Evolutionary conservation across 2,329 filamentous ascomycete genomes (phyloP).

Genomic region (Chalaropsis ovoidea): DNA sequence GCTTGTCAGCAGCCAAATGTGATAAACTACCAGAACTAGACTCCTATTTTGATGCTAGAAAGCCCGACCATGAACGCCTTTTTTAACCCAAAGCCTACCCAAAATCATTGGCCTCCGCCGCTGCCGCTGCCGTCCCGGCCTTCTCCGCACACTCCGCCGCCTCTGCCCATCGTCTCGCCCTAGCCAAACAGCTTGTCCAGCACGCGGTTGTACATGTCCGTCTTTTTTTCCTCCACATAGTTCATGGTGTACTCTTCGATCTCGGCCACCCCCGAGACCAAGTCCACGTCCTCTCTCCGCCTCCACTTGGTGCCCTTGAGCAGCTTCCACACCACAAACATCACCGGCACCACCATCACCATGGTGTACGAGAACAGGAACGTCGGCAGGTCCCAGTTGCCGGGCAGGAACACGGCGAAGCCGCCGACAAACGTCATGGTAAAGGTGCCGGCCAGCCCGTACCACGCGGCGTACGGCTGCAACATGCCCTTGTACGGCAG

Average conservation of each 20-base stretch:
- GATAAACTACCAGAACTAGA: too few species aligned
- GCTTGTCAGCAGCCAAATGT: too few species aligned
- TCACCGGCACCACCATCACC: conserved; percentile 57
- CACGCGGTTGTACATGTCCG: conserved; percentile 42
- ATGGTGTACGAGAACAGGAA: conserved; percentile 74
- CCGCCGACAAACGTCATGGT: conserved; percentile 67
- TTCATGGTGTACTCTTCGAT: conserved; percentile 58
- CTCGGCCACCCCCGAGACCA: conserved; percentile 51
- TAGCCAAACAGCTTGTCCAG: conserved; percentile 47
- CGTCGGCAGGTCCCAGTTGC: conserved; percentile 53
- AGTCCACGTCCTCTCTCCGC: conserved; percentile 48
- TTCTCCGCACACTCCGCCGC: background rate
- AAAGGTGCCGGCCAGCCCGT: conserved; percentile 51
- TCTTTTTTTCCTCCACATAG: conserved; percentile 37
- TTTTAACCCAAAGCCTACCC: background rate
- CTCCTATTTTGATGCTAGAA: background rate
- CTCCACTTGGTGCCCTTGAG: conserved; percentile 48
- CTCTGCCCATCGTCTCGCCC: conserved; percentile 30
- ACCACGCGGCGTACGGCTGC: conserved; percentile 64
- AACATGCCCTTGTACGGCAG: conserved; percentile 60
- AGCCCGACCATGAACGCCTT: background rate
- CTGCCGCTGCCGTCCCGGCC: background rate
- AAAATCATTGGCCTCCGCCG: background rate
- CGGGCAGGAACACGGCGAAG: conserved; percentile 63
- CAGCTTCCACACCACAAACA: conserved; percentile 64